These are phyloP conservation scores for Debaryomyces psychrophilus DNA, from an alignment of 1,139 yeast species.

Conservation along the genomic window DNA sequence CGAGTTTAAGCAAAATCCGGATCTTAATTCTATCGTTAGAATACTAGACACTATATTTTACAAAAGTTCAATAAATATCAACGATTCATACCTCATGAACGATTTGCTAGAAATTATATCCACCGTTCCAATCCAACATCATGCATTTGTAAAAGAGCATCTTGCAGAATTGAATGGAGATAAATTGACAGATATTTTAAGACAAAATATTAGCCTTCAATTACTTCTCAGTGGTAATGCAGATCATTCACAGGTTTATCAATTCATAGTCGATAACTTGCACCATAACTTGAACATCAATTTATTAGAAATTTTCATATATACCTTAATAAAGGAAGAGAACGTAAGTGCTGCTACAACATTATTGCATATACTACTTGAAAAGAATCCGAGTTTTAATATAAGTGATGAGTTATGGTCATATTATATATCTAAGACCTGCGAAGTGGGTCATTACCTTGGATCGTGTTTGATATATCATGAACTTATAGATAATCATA, in stretches of 20 bases:
- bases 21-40: neutral
- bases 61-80: neutral
- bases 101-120: conserved; percentile 4
- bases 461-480: conserved; percentile 44
- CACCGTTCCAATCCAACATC: neutral
- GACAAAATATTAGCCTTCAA: conserved; percentile 10
- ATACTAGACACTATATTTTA: neutral
- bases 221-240: neutral
- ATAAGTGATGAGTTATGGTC: conserved; percentile 46
- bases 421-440: conserved; percentile 26
- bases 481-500: conserved; percentile 34
- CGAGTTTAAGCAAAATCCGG: neutral
- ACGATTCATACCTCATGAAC: conserved; percentile 6
- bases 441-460: conserved; percentile 29
- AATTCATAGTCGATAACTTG: conserved; percentile 13
- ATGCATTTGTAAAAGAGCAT: neutral
- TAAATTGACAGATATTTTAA: neutral
- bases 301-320: conserved; percentile 23
- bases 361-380: conserved; percentile 27
- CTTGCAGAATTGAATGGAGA: neutral
- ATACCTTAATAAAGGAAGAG: conserved; percentile 20
- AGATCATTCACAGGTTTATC: conserved; percentile 8
- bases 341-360: conserved; percentile 27
- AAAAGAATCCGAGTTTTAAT: conserved; percentile 18
- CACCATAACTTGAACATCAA: conserved; percentile 3